Evolutionary conservation across 2,329 filamentous ascomycete species (phyloP).

Genomic region (Colletotrichum gloeosporioides): DNA sequence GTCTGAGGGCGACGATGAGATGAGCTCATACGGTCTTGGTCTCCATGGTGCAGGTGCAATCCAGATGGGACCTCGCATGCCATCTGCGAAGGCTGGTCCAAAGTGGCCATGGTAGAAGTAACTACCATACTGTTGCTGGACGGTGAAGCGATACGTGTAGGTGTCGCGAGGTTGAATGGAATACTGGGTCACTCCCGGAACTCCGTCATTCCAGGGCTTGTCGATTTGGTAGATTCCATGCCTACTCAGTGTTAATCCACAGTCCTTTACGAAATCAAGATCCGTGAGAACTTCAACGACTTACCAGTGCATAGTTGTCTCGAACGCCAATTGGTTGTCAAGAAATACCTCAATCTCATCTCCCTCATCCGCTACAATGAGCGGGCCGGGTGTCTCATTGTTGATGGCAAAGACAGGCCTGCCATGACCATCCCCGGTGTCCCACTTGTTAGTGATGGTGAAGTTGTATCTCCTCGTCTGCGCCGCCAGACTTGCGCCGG

Average conservation of each 20-base stretch:
- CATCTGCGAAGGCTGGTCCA: constrained; percentile 8
- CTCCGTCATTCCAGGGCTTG: constrained; percentile 15
- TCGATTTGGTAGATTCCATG: constrained; percentile 15
- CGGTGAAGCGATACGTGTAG: constrained; percentile 8
- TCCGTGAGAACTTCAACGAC: background rate
- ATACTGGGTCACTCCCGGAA: constrained; percentile 11
- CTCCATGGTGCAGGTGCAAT: constrained; percentile 9
- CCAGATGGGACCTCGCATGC: constrained; percentile 18
- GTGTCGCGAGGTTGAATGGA: constrained; percentile 14
- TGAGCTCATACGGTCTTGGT: constrained; percentile 8
- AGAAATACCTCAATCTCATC: constrained; percentile 16
- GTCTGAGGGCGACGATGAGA: background rate
- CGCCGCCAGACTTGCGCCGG: background rate
- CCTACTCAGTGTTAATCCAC: background rate
- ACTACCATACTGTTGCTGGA: constrained; percentile 12
- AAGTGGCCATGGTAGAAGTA: constrained; percentile 16
- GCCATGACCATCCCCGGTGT: constrained; percentile 3
- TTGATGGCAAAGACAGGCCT: constrained; percentile 15
- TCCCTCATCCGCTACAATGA: constrained; percentile 16
- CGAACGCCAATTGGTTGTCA: constrained; percentile 12
- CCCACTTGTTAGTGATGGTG: constrained; percentile 14
- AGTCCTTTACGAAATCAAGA: background rate
- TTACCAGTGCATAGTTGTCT: constrained; percentile 17
- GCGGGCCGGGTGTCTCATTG: constrained; percentile 7
- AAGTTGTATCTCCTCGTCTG: constrained; percentile 13